Base-by-base conservation (phyloP, 1,284 basidiomycete species). In the Cystobasidium slooffiae region DNA sequence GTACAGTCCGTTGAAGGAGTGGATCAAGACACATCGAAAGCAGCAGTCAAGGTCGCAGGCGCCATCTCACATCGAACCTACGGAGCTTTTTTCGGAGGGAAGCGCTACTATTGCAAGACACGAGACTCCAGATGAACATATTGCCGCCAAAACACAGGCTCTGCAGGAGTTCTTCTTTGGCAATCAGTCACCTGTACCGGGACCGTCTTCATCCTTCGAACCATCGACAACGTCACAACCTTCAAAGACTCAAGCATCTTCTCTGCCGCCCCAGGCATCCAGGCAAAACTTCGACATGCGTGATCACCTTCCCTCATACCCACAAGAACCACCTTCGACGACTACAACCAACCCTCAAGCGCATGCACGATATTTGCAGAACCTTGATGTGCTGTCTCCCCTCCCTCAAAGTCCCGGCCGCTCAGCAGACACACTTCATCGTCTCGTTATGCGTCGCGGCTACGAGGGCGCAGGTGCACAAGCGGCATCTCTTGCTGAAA, bases 391-490 rank as follows among this genome's bases (percentile, higher is more conserved):
- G 39, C 14, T 44, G 22, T 55, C 55, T 10, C 39, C 52, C 20
- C 8, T 56, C 9, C 53, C 52, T n/a, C 31, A 55, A 9, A 55
- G n/a, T 7, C n/a, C 52, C 1, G 58, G 47, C 20, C n/a, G 37
- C 24, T 47, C 49, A 51, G 18, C 47, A 69, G 14, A 69, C 59
- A 46, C 66, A 52, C 51, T 73, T 69, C 61, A 65, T 49, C 56
- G 58, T n/a, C 41, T 55, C 68, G 5, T 73, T 46, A 43, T 55
- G 59, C 1, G 75, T 72, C 18, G 64, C 65, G 12, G 75, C 66
- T 39, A 70, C 59, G 22, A 37, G 43, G 14, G 14, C 53, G 0
- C 62, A 67, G 31, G 70, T 67, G 10, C 56, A 24, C 49, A 41
- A 10, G 16, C 16, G 5, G 16, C 56, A 22, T 41, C 56, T 41